These are phyloP conservation scores for Candida chilensis DNA, from an alignment of 805 yeast species.

Conservation along the genomic window DNA sequence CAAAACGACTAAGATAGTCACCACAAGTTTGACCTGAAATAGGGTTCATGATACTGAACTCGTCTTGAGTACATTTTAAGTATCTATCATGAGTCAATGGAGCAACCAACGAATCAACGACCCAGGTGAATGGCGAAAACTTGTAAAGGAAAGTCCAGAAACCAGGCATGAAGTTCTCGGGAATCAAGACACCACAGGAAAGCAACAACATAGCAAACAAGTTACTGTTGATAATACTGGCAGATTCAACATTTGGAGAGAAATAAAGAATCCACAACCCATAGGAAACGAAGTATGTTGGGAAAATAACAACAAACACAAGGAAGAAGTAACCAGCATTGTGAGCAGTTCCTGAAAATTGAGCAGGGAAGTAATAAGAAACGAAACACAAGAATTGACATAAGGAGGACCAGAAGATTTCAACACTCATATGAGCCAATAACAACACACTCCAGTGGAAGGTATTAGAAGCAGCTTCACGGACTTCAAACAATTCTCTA, in stretches of 20 bases:
- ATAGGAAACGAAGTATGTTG: conserved; percentile 18
- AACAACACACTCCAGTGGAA: conserved; percentile 33
- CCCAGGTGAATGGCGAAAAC: conserved; percentile 38
- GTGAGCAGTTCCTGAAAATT: conserved; percentile 16
- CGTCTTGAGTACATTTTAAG: conserved; percentile 24
- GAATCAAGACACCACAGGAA: conserved; percentile 35
- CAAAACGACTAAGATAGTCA: conserved; percentile 23
- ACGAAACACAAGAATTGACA: conserved; percentile 34
- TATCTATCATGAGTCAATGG: conserved; percentile 24
- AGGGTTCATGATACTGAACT: conserved; percentile 26
- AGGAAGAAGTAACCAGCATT: conserved; percentile 25
- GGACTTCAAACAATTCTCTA: conserved; percentile 35
- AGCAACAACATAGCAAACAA: conserved; percentile 19
- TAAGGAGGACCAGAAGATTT: conserved; percentile 34
- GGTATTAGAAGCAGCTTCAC: conserved; percentile 32
- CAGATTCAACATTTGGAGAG: conserved; percentile 32
- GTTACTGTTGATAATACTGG: conserved; percentile 28
- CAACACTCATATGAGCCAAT: conserved; percentile 29
- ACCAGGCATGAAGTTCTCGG: conserved; percentile 29
- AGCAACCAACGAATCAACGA: conserved; percentile 30
- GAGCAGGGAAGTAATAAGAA: conserved; percentile 41
- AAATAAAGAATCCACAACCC: conserved; percentile 30
- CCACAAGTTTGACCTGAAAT: conserved; percentile 43
- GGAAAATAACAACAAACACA: conserved; percentile 15
- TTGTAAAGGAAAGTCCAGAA: conserved; percentile 42